These are phyloP conservation scores for Gardenia jasminoides DNA, from an alignment of 257 asterid species.

Conservation along the genomic window DNA sequence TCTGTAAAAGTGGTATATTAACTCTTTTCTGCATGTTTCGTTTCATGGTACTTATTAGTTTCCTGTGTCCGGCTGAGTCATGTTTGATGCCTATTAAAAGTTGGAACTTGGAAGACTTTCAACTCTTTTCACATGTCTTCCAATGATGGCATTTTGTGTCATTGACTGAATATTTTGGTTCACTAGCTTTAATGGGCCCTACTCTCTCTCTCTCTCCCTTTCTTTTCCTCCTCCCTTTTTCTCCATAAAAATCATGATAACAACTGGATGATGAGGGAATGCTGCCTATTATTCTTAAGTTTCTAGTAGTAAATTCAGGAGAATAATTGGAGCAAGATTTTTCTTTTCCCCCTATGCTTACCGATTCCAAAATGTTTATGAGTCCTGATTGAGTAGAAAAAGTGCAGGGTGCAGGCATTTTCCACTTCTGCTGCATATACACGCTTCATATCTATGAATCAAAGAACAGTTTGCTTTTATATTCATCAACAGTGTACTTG, in stretches of 20 bases:
- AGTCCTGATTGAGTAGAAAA: not conserved
- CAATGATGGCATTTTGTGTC: constrained; percentile 39
- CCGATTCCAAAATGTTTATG: not conserved
- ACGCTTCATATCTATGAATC: not conserved
- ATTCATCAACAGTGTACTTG: not conserved
- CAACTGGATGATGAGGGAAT: not conserved
- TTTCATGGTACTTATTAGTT: constrained; percentile 33
- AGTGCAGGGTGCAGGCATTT: not conserved
- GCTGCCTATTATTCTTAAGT: not conserved
- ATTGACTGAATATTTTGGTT: constrained; percentile 25
- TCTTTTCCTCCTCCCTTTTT: not conserved
- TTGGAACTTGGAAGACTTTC: constrained; percentile 33
- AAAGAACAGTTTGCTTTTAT: not conserved
- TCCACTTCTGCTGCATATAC: not conserved
- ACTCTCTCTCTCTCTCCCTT: not conserved
- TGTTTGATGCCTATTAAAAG: constrained; percentile 29
- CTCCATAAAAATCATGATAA: not conserved
- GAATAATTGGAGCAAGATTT: not conserved
- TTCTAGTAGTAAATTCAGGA: not conserved
- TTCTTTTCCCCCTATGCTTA: not conserved
- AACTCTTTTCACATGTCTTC: constrained; percentile 49
- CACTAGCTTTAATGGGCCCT: not conserved
- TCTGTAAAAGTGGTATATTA: constrained; percentile 25
- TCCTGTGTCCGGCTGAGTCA: constrained; percentile 33
- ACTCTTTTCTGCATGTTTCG: constrained; percentile 16